Evolutionary conservation across 2,329 filamentous ascomycete species (phyloP), one percentile per base, ranked within the genome.

Genomic region (Sclerotinia subarctica): DNA sequence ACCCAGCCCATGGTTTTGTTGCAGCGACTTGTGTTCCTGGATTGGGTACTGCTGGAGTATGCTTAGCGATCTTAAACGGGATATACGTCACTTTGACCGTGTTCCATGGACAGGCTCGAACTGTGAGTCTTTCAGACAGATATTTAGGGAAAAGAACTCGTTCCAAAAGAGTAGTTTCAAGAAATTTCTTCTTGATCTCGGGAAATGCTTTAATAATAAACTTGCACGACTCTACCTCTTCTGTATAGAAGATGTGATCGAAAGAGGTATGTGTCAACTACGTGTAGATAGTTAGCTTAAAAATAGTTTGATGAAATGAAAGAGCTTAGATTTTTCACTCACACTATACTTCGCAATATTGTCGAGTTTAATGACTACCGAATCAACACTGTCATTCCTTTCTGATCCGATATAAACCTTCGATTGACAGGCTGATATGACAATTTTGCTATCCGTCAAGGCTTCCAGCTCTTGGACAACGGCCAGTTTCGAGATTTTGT

Each of bases 161-260:
- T 42, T 74, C 72, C 19, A 77, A 52, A 2, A 77, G 56, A 19
- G 75, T 77, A 24, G 71, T 76, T 54, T 75, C 69, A 47, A 74
- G 71, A 21, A 71, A 69, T 17, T 64, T 66, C 42, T 69, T 72
- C 60, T 72, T 72, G n/a, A 76, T 64, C 70, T 67, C 13, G 32
- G 58, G 15, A 74, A 64, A 21, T 56, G 60, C n/a, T 69, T 72
- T 17, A n/a, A 76, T 53, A 13, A 70, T 59, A 35, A 74, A 58
- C 19, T 70, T 57, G 47, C 70, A 69, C 13, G 75, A 70, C 8
- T 67, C 70, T 6, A 65, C 26, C 1, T 66, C 69, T 58, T 77
- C 76, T 3, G 64, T 71, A 58, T 76, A 76, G 42, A 76, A 74
- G 4, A 70, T 32, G 62, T 77, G 74, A 8, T 58, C 24, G 11